Base-by-base conservation (phyloP, 164 flowering plant genomes). In the Vitis riparia region DNA sequence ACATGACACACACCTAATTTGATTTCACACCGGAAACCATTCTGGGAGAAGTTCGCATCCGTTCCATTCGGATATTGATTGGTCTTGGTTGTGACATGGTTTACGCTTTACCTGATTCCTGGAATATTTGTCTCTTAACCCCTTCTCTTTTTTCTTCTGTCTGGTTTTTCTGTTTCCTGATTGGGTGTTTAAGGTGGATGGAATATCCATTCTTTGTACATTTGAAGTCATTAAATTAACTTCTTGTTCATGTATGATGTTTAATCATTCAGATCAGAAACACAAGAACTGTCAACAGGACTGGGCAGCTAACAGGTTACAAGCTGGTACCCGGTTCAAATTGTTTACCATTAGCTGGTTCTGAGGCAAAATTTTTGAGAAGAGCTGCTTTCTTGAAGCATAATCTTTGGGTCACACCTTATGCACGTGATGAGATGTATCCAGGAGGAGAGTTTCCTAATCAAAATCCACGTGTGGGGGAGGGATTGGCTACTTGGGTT, bases 391-490 rank as follows among this genome's bases (percentile, higher is more conserved):
- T 92, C 77, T 64, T 94, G 79, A 94, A 94, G 84, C 97, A 94
- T 72, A 94, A 94, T 73, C 86, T 94, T 48, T 94, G 98, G 98
- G 98, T 94, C 53, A 94, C 97, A 48, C 78, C 82, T 53, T 94
- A 86, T 78, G 80, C 89, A 9, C 87, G 77, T 53, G 84, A 84
- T 64, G 97, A 94, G 70, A 87, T 81, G 80, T 89, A 82, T 76
- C 98, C 97, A 53, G 98, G 97, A 63, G 98, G 97, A 68, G 98
- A 94, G 77, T 94, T 94, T 77, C 98, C 98, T 47, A 92, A 92
- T 72, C 98, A 94, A 79, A 94, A 94, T 79, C 97, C 98, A 51
- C 97, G 98, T 48, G 82, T 77, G 60, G 88, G 91, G 3, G 98
- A 94, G 67, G 98, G 98, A 59, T 73, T 94, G 75, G 89, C 91